Base-by-base conservation (phyloP, 306 rosid genomes). In the Inga leiocalycina region DNA sequence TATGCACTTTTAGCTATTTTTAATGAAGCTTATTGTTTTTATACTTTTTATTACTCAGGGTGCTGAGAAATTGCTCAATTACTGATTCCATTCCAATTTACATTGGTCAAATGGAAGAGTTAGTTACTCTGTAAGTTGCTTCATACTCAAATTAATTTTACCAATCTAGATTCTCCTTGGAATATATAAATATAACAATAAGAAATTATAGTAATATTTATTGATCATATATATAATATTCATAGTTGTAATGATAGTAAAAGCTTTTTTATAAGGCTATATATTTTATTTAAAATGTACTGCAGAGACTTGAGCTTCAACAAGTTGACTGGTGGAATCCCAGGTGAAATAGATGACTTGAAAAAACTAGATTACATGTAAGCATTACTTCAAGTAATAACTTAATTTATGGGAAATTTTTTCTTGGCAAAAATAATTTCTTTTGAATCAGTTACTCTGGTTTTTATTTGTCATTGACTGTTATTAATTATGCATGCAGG, bases 291-390 rank as follows among this genome's bases (percentile, higher is more conserved):
- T 11, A 56, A 71, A 70, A 71, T 71, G 37, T 69, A 77, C 82
- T 84, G 52, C 78, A 95, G 98, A 77, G 98, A 95, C 77, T 76
- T 95, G 82, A 95, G 98, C 90, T 95, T 90, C 88, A 95, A 95
- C 80, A 89, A 41, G 83, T 80, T 95, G 85, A 91, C 85, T 7
- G 98, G 93, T 85, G 22, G 76, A 52, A 82, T 95, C 84, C 98
- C 94, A 65, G 45, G 37, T 12, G 19, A 85, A 48, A 34, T 90
- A 65, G 24, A 72, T 66, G 7, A 11, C 32, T 70, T 73, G 43
- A 1, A 5, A 4, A 19, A 0, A 1, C 79, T 88, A 43, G 1
- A 85, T 61, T 69, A 24, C 82, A 39, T 93, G 97, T 80, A 82
- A 16, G 80, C 24, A 62, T 74, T 24, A n/a, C 46, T 56, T 30